A percentile compares a stretch with the other conserved stretches of the same genome.
Evolutionary conservation across 371 early-diverging fungal species (phyloP).

Genomic region (Entomophthora muscae): DNA sequence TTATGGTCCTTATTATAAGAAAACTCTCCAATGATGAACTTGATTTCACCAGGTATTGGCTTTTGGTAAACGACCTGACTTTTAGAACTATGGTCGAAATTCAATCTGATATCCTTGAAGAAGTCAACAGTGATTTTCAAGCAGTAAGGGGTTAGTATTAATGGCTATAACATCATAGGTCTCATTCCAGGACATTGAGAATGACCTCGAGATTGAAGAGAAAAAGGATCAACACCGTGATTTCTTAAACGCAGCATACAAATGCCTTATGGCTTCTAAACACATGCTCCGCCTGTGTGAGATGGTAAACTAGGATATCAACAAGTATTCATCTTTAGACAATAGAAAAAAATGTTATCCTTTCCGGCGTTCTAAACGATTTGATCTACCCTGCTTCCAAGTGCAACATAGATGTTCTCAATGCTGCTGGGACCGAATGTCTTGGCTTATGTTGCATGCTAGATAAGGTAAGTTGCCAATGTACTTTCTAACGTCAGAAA

Average conservation of each 20-base stretch:
- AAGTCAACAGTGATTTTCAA: conserved; percentile 9
- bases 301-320: neutral
- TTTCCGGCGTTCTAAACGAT: conserved; percentile 61
- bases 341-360: conserved; percentile 49
- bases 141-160: neutral
- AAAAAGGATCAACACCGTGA: conserved; percentile 37
- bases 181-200: conserved; percentile 12
- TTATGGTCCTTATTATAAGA: conserved; percentile 47
- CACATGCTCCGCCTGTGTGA: conserved; percentile 4
- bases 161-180: neutral
- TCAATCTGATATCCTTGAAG: conserved; percentile 37
- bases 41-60: conserved; percentile 61
- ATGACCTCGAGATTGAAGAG: conserved; percentile 18
- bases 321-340: neutral
- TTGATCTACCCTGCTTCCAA: conserved; percentile 62
- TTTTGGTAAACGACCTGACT: neutral
- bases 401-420: conserved; percentile 39
- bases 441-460: conserved; percentile 56
- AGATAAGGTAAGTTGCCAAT: conserved; percentile 22
- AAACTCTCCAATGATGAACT: conserved; percentile 55
- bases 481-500: conserved; percentile 13
- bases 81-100: conserved; percentile 42
- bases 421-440: conserved; percentile 62
- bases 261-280: conserved; percentile 14
- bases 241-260: conserved; percentile 51